Evolutionary conservation across 2,329 filamentous ascomycete species (phyloP), one percentile per base, ranked within the genome.

Genomic region (Chlorencoelia australis): DNA sequence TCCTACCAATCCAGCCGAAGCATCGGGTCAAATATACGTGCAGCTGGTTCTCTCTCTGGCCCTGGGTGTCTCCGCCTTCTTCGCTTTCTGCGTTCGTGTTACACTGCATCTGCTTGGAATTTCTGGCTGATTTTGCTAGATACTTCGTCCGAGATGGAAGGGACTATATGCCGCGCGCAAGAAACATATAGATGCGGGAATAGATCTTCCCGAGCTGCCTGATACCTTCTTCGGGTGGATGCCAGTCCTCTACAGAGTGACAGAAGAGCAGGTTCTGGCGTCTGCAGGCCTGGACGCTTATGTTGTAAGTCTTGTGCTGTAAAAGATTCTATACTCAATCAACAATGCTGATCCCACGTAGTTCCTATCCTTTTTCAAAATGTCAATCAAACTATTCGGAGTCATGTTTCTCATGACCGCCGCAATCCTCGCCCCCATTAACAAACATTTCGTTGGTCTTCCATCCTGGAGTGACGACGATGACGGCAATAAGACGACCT

Each of bases 321-420:
- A 18, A 7, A 5, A 6, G 4, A 26, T n/a, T n/a, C n/a, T n/a
- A n/a, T 8, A 28, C 20, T 4, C 4, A 25, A 13, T 32, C 20
- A 6, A 14, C 2, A 3, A 29, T 30, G 13, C 46, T 55, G 24
- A 55, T 20, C 1, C 9, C 20, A 41, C 13, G 37, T 52, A 75
- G 73, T 95, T 98, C 56, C 69, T 98, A 10, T 75, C 81, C 11
- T 98, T 98, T 62, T 96, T 95, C 69, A 93, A 88, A 58, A 91
- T 96, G 76, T 81, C 89, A 9, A 83, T 87, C 47, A 84, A 82
- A 44, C 82, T 95, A 49, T 79, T 96, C 33, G 65, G 73, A 11
- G 65, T 82, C 34, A 82, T 93, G 51, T 73, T 91, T 39, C 75
- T 94, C 59, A 86, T 96, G 53, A 81, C 88, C 18, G 67, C 82